Conservation (phyloP, 805 yeast genomes). For the Saturnispora diversa region DNA sequence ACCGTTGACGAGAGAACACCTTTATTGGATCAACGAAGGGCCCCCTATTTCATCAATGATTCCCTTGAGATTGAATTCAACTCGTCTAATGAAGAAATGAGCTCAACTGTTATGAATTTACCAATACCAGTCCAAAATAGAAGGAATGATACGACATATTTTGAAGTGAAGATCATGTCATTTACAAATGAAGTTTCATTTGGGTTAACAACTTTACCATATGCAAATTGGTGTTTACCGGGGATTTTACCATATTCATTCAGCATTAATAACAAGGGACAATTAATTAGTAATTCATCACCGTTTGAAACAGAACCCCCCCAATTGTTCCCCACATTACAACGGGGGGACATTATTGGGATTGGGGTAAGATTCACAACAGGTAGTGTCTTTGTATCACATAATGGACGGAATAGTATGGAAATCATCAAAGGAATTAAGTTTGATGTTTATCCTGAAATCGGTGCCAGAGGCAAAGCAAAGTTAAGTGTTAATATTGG, state of each 20-base stretch:
- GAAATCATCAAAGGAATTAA: conserved; percentile 43
- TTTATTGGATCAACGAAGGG: conserved; percentile 5
- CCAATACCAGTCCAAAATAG: conserved; percentile 32
- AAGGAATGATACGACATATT: conserved; percentile 50
- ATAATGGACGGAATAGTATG: conserved; percentile 46
- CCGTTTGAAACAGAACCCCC: too few relatives aligned
- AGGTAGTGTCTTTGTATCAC: conserved; percentile 46
- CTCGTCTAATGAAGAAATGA: conserved; percentile 15
- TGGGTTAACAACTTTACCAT: conserved; percentile 65
- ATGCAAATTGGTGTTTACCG: conserved; percentile 68
- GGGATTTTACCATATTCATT: conserved; percentile 65
- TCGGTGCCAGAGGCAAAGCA: conserved; percentile 44
- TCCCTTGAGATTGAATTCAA: conserved; percentile 27
- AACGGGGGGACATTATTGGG: conserved; percentile 48
- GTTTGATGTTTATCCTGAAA: conserved; percentile 45
- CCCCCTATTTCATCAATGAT: conserved; percentile 29
- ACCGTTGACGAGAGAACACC: conserved; percentile 13
- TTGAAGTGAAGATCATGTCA: conserved; percentile 49
- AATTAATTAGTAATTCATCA: too few relatives aligned
- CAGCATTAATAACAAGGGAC: conserved; percentile 68
- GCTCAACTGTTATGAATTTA: conserved; percentile 25
- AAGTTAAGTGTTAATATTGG: conserved; percentile 66
- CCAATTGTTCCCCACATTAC: conserved; percentile 41
- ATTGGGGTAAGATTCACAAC: conserved; percentile 41
- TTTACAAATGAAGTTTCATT: conserved; percentile 41